A percentile compares a stretch with the other conserved stretches of the same genome.
Evolutionary conservation across 352 stramenopile genomes (phyloP).

Genomic region (Phytophthora melonis): DNA sequence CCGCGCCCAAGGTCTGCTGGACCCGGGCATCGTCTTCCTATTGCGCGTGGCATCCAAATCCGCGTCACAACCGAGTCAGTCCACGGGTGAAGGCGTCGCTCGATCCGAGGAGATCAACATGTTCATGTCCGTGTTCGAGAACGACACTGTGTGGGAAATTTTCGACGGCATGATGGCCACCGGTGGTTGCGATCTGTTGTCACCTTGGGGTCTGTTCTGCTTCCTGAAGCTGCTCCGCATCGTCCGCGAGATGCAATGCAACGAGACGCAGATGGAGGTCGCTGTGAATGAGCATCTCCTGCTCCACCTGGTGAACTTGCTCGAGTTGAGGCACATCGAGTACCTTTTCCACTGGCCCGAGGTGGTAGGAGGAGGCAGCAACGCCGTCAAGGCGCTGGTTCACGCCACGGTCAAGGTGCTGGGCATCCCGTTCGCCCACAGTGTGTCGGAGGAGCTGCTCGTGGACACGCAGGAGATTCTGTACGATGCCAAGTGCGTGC

Average conservation of each 20-base stretch:
- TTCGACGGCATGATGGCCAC: conserved; percentile 56
- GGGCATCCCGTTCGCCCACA: conserved; percentile 81
- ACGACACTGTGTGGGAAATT: conserved; percentile 56
- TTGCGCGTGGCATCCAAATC: conserved; percentile 70
- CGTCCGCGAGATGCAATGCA: conserved; percentile 73
- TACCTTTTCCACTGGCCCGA: conserved; percentile 82
- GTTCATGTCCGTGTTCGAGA: conserved; percentile 59
- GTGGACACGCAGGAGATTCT: conserved; percentile 76
- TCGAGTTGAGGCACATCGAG: conserved; percentile 67
- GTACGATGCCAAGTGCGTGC: conserved; percentile 73
- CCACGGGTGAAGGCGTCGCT: too few species aligned
- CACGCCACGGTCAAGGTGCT: conserved; percentile 88
- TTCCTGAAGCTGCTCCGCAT: conserved; percentile 84
- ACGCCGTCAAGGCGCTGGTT: conserved; percentile 85
- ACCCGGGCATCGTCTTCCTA: conserved; percentile 71
- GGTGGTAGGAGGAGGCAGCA: conserved; percentile 75
- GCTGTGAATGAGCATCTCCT: conserved; percentile 68
- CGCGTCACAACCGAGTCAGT: conserved; percentile 29
- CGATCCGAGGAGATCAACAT: conserved; percentile 40
- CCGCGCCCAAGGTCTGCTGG: conserved; percentile 67
- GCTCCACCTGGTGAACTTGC: conserved; percentile 64
- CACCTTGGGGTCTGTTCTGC: conserved; percentile 86
- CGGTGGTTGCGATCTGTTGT: conserved; percentile 73
- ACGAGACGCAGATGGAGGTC: conserved; percentile 49
- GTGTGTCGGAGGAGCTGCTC: conserved; percentile 68